Evolutionary conservation across 2,329 filamentous ascomycete genomes (phyloP), one percentile per base, ranked within the genome.

Genomic region (Phaeosphaeriaceae sp.): DNA sequence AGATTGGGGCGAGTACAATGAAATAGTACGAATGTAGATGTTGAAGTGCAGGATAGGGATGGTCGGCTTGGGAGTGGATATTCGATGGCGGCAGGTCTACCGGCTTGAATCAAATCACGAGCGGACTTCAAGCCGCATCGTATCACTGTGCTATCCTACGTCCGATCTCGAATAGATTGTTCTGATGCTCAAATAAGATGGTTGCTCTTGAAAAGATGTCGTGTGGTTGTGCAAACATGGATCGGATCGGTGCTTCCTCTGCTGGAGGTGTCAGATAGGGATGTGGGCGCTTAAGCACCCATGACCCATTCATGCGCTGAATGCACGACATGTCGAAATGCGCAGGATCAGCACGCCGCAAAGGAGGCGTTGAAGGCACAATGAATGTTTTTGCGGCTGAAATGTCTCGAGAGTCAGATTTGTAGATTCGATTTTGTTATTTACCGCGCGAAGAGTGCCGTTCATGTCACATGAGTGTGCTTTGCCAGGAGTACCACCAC

Each of bases 291-390:
- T 43, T 53, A 46, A 11, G 24, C 8, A 55, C 54, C 54, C 54
- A 46, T 49, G 47, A 30, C 54, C 54, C 54, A 32, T 46, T 51
- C 48, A 55, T 50, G 54, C 54, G 26, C 30, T 49, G 15, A n/a
- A 55, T 55, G 52, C 52, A 55, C 11, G n/a, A 24, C 22, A 49
- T 49, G 17, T n/a, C 22, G 23, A 22, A 21, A 49, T 26, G n/a
- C 6, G 43, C 52, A 48, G 11, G 24, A 35, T 54, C 28, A 23
- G 13, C 23, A 24, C 44, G 22, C 23, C 15, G 44, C 5, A 40
- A 15, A 7, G 30, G 42, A 42, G 11, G 42, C 42, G 42, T 44
- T 7, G 42, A 11, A 21, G 7, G 21, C 21, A 44, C n/a, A 35
- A 35, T 28, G 26, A 28, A 28, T 5, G 26, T 28, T 9, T 28